Percentiles rank a stretch among this genome's conserved stretches.
Evolutionary conservation across 1,284 basidiomycete species (phyloP).

Genomic region (Kalmanozyma brasiliensis): DNA sequence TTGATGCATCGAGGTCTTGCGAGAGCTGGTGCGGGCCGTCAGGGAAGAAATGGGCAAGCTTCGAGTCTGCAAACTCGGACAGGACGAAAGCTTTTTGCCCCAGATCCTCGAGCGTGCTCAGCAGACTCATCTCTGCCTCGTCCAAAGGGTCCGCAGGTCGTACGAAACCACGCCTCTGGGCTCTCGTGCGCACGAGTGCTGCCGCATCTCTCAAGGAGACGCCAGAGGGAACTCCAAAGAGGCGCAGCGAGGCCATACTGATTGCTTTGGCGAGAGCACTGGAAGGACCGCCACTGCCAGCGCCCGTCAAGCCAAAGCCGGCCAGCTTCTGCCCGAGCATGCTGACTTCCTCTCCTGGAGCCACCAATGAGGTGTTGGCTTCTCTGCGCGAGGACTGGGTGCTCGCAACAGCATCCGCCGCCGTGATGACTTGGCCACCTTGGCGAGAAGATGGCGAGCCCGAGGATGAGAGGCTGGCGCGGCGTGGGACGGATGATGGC

Average conservation of each 20-base stretch:
- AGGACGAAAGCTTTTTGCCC: constrained; percentile 95
- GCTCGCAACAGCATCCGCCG: constrained; percentile 29
- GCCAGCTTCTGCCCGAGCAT: constrained; percentile 41
- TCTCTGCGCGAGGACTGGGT: constrained; percentile 29
- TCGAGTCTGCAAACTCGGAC: constrained; percentile 90
- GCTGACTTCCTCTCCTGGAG: constrained; percentile 43
- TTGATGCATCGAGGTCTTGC: constrained; percentile 32
- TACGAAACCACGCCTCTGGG: constrained; percentile 51
- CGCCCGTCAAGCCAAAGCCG: constrained; percentile 19
- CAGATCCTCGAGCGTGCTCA: constrained; percentile 82
- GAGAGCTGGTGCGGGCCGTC: constrained; percentile 60
- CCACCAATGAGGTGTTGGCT: constrained; percentile 4
- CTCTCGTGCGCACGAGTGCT: constrained; percentile 61
- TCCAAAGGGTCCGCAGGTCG: constrained; percentile 40
- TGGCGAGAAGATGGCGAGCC: constrained; percentile 46
- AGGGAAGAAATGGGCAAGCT: constrained; percentile 80
- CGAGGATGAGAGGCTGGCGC: constrained; percentile 48
- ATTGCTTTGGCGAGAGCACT: constrained; percentile 78
- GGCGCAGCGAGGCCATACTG: constrained; percentile 86
- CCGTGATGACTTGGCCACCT: constrained; percentile 34
- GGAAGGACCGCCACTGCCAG: constrained; percentile 24
- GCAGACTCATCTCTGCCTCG: constrained; percentile 77
- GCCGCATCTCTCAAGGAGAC: constrained; percentile 57
- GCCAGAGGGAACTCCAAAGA: constrained; percentile 77
- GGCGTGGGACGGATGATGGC: constrained; percentile 40